Percentiles rank a stretch among this genome's conserved stretches.
phyloP scores from a whole-genome alignment of 805 yeast species.

The Tetrapisispora arboricola region DNA sequence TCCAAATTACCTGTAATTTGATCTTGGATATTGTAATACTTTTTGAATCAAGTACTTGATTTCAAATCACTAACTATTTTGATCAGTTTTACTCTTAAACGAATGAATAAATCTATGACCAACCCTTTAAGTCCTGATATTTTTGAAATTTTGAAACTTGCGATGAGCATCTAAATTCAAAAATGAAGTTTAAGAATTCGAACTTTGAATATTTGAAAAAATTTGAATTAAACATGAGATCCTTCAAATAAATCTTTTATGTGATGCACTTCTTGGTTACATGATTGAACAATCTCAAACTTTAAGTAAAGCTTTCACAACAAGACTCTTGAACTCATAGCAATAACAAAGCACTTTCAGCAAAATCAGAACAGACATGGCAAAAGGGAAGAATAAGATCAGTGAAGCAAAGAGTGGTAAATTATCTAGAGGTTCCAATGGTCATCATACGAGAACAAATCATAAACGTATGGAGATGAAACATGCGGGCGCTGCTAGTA shows the following conservation, averaged over 20 bases:
- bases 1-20: too few species aligned
- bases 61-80: too few species aligned
- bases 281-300: too few species aligned
- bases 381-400: slow-evolving; percentile 38
- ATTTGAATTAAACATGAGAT: too few species aligned
- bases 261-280: too few species aligned
- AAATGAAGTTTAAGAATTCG: not conserved
- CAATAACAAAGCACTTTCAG: not conserved
- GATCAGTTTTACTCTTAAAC: not conserved
- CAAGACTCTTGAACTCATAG: too few species aligned
- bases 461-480: slow-evolving; percentile 34
- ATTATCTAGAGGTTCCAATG: slow-evolving; percentile 36
- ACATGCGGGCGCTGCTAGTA: slow-evolving; percentile 20
- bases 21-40: too few species aligned
- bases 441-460: slow-evolving; percentile 46
- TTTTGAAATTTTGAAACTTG: not conserved
- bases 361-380: slow-evolving; percentile 17
- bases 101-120: not conserved
- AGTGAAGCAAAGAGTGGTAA: slow-evolving; percentile 30
- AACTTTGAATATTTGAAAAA: not conserved
- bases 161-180: slow-evolving; percentile 1
- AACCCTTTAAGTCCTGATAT: not conserved
- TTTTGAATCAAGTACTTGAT: too few species aligned
- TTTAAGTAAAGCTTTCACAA: too few species aligned
- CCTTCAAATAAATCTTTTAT: too few species aligned